Conservation (phyloP, 306 rosid genomes). For the Cicer yamashitae region DNA sequence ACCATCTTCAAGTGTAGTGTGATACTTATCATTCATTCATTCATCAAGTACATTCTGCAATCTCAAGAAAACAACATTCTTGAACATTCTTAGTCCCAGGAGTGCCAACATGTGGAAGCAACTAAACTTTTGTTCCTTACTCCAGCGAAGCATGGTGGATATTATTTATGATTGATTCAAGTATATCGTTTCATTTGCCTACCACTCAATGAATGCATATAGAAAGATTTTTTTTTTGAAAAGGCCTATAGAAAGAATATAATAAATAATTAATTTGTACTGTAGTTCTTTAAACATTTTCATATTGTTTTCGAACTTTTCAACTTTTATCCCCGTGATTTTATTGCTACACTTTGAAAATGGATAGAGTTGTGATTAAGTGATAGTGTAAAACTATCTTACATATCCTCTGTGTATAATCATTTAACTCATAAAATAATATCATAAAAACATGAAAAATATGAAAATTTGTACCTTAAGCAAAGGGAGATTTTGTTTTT, state of each 20-base stretch:
- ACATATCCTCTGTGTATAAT: too few species aligned
- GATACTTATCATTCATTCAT: not conserved
- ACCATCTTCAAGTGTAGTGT: conserved; percentile 53
- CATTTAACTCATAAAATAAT: too few species aligned
- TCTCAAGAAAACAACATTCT: conserved; percentile 6
- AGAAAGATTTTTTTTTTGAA: not conserved
- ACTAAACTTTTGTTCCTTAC: not conserved
- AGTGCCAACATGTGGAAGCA: conserved; percentile 5
- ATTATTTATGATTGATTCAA: conserved; percentile 5
- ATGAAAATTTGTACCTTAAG: not conserved
- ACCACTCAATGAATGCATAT: not conserved
- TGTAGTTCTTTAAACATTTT: conserved; percentile 36
- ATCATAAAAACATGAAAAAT: too few species aligned
- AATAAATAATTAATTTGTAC: not conserved
- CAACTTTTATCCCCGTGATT: not conserved
- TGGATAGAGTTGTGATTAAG: too few species aligned
- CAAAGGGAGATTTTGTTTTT: not conserved
- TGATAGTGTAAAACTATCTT: too few species aligned
- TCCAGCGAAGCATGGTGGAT: conserved; percentile 6
- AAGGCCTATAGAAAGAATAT: not conserved
- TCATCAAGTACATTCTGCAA: conserved; percentile 1
- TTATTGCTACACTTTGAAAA: not conserved
- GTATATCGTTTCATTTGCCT: not conserved
- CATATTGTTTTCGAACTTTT: not conserved
- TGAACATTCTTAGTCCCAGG: conserved; percentile 7